phyloP scores from a whole-genome alignment of 2,329 filamentous ascomycete species.

The Lomentospora prolificans region DNA sequence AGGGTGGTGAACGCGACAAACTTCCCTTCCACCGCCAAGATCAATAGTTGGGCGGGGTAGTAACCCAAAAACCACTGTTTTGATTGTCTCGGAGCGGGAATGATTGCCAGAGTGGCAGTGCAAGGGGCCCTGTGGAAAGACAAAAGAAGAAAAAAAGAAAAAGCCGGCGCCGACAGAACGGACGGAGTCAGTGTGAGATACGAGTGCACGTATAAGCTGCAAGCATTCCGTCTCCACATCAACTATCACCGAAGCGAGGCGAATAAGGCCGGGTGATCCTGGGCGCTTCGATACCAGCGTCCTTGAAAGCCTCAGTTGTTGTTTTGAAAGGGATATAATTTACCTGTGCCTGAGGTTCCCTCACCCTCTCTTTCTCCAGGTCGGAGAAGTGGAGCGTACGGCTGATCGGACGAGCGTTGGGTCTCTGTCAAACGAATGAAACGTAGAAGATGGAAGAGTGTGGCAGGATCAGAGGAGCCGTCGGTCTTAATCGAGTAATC shows the following conservation, averaged over 20 bases:
- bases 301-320: too few species aligned
- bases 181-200: neutral
- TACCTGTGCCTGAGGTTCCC: neutral
- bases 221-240: neutral
- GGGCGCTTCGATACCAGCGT: neutral
- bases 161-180: constrained; percentile 13
- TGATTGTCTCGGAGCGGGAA: neutral
- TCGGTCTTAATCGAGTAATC: neutral
- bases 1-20: too few species aligned
- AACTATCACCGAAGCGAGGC: neutral
- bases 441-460: neutral
- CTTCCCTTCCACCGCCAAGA: neutral
- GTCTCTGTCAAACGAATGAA: neutral
- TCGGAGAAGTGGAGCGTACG: neutral
- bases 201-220: neutral
- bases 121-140: constrained; percentile 17
- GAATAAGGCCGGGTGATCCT: neutral
- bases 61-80: constrained; percentile 22
- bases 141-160: constrained; percentile 24
- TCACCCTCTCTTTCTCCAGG: neutral
- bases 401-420: neutral
- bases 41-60: constrained; percentile 15
- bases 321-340: too few species aligned
- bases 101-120: neutral
- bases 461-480: neutral